Percentiles rank a stretch among this genome's conserved stretches.
phyloP scores from a whole-genome alignment of 2,329 filamentous ascomycete genomes.

The Aspergillus tubingensis region DNA sequence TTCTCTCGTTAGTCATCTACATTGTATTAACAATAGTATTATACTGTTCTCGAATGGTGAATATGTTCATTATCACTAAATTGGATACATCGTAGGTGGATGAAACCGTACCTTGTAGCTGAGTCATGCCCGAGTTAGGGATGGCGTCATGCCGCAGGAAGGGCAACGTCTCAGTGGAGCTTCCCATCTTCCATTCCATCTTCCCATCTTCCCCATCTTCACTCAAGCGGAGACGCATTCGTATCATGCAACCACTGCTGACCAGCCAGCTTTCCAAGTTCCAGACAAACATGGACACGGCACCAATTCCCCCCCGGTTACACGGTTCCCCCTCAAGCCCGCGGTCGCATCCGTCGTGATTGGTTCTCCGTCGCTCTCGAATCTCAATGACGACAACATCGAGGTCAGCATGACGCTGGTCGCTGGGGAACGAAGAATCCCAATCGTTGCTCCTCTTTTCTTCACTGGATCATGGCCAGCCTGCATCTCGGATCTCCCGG shows the following conservation, averaged over 20 bases:
- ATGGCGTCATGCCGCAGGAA: background rate
- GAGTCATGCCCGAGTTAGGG: background rate
- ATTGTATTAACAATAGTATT: no score
- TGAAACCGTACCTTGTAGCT: background rate
- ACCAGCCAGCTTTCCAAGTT: background rate
- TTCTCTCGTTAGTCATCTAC: no score
- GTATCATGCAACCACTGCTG: background rate
- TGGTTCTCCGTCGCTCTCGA: conserved; percentile 8
- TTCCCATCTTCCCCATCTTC: background rate
- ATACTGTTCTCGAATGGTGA: no score
- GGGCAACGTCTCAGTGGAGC: background rate
- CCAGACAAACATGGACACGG: background rate
- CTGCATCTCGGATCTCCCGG: conserved; percentile 5
- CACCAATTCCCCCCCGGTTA: conserved; percentile 1
- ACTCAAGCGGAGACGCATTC: background rate
- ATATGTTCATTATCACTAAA: no score
- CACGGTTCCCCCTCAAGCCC: conserved; percentile 2
- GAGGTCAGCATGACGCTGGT: conserved; percentile 33
- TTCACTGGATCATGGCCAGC: background rate
- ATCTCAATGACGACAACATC: conserved; percentile 26
- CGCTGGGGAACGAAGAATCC: conserved; percentile 12
- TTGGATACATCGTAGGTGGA: no score
- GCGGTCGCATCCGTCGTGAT: conserved; percentile 1
- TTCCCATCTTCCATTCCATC: background rate
- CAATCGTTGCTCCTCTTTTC: background rate